Percentiles rank a stretch among this genome's conserved stretches.
These are phyloP conservation scores for Lactuca saligna DNA, from an alignment of 129 eudicot species.

Conservation along the genomic window DNA sequence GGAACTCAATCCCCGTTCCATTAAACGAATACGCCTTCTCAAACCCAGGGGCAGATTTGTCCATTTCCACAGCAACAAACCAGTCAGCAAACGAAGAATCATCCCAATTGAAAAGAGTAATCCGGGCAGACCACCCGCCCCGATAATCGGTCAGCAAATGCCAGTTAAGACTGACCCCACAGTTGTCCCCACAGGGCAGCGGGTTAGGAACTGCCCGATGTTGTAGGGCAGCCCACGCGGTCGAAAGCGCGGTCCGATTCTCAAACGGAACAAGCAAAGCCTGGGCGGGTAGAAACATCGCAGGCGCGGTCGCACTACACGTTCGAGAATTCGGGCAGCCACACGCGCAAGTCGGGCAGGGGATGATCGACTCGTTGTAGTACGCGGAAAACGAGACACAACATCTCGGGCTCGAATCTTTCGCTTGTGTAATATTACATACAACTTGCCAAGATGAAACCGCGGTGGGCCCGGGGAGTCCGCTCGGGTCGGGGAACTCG, in stretches of 20 bases:
- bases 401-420: constrained; percentile 66
- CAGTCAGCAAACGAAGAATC: constrained; percentile 66
- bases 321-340: constrained; percentile 70
- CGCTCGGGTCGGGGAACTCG: constrained; percentile 54
- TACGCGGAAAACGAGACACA: constrained; percentile 94
- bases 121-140: constrained; percentile 90
- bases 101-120: constrained; percentile 93
- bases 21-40: constrained; percentile 78
- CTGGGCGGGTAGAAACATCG: constrained; percentile 80
- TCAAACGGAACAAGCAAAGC: constrained; percentile 85
- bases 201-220: constrained; percentile 59
- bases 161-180: constrained; percentile 97
- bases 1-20: constrained; percentile 42
- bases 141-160: constrained; percentile 74
- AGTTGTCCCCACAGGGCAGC: constrained; percentile 78
- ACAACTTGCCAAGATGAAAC: constrained; percentile 95
- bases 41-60: constrained; percentile 64
- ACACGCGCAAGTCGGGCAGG: constrained; percentile 95
- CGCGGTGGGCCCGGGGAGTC: constrained; percentile 50
- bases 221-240: constrained; percentile 81
- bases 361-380: constrained; percentile 79
- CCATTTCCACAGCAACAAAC: constrained; percentile 80
- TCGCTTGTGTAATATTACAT: constrained; percentile 78
- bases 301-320: constrained; percentile 65
- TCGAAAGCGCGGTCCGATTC: constrained; percentile 52